phyloP scores from a whole-genome alignment of 148 eudicot species.

The Rhododendron williamsianum region DNA sequence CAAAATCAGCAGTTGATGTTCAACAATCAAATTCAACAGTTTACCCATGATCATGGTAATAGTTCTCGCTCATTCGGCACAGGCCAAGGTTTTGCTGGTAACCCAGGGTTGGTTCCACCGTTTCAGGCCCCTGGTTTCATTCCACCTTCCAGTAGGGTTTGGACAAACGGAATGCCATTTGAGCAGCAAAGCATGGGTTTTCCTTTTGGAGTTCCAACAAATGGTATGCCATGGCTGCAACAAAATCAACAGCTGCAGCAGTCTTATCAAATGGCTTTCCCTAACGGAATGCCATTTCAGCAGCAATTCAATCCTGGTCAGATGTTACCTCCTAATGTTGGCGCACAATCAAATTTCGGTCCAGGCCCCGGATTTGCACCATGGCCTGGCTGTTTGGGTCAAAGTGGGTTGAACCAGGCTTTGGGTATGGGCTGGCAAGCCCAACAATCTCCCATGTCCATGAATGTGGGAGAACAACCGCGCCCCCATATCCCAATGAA shows the following conservation, averaged over 20 bases:
- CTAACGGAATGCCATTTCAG: constrained; percentile 24
- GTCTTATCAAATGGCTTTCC: constrained; percentile 32
- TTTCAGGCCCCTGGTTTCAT: constrained; percentile 28
- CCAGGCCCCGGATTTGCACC: constrained; percentile 35
- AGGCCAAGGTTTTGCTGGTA: constrained; percentile 23
- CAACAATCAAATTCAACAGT: constrained; percentile 26
- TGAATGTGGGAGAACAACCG: constrained; percentile 23
- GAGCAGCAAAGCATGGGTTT: constrained; percentile 40
- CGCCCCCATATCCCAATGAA: constrained; percentile 22
- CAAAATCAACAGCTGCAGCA: constrained; percentile 42
- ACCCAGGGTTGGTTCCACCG: constrained; percentile 20
- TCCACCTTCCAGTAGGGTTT: constrained; percentile 25
- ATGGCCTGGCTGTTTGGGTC: constrained; percentile 34
- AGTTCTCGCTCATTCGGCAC: constrained; percentile 14
- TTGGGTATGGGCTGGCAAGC: constrained; percentile 32
- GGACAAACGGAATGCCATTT: constrained; percentile 45
- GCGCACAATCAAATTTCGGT: constrained; percentile 34
- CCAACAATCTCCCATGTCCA: constrained; percentile 26
- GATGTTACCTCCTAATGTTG: constrained; percentile 26
- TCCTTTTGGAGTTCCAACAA: constrained; percentile 32
- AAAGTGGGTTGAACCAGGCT: constrained; percentile 36
- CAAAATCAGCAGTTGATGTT: constrained; percentile 25
- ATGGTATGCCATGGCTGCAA: constrained; percentile 50
- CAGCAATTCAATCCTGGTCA: constrained; percentile 48
- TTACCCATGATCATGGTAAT: constrained; percentile 15